Evolutionary conservation across 805 yeast species (phyloP), one percentile per base, ranked within the genome.

Genomic region (Schwanniomyces occidentalis): DNA sequence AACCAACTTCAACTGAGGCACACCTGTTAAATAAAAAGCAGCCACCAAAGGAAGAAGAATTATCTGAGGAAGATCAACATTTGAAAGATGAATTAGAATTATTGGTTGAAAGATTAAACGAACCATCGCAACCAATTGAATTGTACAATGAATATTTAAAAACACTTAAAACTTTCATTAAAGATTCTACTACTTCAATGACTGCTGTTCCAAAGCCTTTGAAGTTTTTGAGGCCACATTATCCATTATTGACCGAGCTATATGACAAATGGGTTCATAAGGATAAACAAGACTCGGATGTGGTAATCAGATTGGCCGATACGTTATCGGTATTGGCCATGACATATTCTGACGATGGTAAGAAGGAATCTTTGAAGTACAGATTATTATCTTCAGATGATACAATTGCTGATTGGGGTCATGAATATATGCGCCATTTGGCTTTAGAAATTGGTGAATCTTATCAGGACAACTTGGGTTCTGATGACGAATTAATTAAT

Each of bases 161-260:
- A 26, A 71, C 81, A 34, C 74, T 93, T 59, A 89, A 88, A 54
- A 76, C 73, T 31, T 78, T 78, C 50, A 90, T 93, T 51, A 79
- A 87, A 46, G 95, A 93, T 36, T 85, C 97, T 8, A 93, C 99
- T 3, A 86, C 96, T 24, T 90, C 97, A 6, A 93, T 93, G 97
- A 93, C 99, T 2, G 99, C 99, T 3, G 99, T 93, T 33, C 99
- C 99, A 24, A 93, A 93, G 63, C 99, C 99, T 4, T 76, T 93
- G 65, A 95, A 93, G 69, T 93, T 93, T 58, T 73, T 93, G 45
- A 80, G 96, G 53, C 96, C 97, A 6, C 86, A 80, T 53, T 93
- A 82, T 56, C 80, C 82, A 14, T 52, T 71, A n/a, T 70, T 93
- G 51, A 76, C 78, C 21, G 73, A 69, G 35, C 63, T 85, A 24